Percentiles rank a stretch among this genome's conserved stretches.
Evolutionary conservation across 495 filamentous ascomycete genomes (phyloP).

Genomic region (Xylaria telfairii): DNA sequence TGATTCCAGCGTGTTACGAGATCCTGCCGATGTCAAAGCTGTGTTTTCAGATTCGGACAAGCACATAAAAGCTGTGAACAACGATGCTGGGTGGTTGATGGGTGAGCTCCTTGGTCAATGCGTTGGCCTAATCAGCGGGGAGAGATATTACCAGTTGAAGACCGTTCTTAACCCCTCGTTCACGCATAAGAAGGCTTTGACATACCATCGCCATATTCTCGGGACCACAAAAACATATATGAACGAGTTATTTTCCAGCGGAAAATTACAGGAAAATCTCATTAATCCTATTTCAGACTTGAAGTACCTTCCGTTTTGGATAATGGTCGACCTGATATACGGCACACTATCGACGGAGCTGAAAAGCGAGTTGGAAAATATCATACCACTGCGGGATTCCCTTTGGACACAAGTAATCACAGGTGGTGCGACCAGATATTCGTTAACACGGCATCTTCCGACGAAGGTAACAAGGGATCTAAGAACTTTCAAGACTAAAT

Average conservation of each 20-base stretch:
- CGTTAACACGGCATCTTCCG: not conserved
- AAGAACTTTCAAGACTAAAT: not conserved
- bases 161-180: not conserved
- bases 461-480: not conserved
- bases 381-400: not conserved
- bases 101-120: constrained; percentile 47
- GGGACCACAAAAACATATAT: not conserved
- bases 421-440: not conserved
- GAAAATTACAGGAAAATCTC: not conserved
- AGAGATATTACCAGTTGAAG: constrained; percentile 34
- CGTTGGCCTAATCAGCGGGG: constrained; percentile 43
- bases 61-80: constrained; percentile 41
- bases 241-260: not conserved
- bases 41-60: constrained; percentile 44
- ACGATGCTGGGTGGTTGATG: constrained; percentile 44
- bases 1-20: constrained; percentile 32
- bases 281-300: constrained; percentile 42
- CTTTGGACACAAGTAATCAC: not conserved
- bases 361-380: not conserved
- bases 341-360: constrained; percentile 27
- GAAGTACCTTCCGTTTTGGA: constrained; percentile 40
- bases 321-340: constrained; percentile 43
- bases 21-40: constrained; percentile 34
- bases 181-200: constrained; percentile 2
- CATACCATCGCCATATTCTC: constrained; percentile 7